These are phyloP conservation scores for Amphichorda felina DNA, from an alignment of 2,329 filamentous ascomycete genomes.

Conservation along the genomic window DNA sequence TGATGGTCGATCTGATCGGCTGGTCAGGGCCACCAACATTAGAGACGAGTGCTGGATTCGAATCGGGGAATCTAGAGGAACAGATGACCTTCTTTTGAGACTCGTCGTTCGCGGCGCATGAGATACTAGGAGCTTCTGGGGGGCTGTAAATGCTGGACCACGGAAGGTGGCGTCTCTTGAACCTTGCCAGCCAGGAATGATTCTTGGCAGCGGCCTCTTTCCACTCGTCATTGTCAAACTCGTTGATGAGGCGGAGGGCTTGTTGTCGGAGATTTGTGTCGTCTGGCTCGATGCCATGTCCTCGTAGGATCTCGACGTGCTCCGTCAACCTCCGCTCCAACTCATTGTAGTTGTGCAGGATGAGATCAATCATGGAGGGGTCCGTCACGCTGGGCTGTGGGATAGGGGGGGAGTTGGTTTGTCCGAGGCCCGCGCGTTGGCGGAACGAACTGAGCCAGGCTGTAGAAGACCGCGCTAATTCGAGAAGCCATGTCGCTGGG, in stretches of 20 bases:
- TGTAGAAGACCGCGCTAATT: conserved; percentile 7
- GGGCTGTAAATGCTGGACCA: conserved; percentile 1
- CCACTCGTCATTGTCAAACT: conserved; percentile 7
- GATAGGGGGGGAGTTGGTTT: background rate
- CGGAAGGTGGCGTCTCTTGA: conserved; percentile 10
- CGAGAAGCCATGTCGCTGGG: conserved; percentile 12
- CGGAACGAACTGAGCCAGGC: conserved; percentile 11
- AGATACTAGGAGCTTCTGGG: background rate
- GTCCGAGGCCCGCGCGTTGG: conserved; percentile 6
- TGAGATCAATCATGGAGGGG: conserved; percentile 3
- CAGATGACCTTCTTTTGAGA: too few species aligned
- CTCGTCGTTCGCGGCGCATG: too few species aligned
- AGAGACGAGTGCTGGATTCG: background rate
- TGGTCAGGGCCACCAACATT: background rate
- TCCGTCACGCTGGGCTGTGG: too few species aligned
- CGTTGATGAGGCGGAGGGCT: conserved; percentile 8
- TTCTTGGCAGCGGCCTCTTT: conserved; percentile 9
- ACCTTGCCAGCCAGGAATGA: conserved; percentile 10
- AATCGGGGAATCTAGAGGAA: too few species aligned
- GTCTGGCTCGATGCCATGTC: conserved; percentile 8
- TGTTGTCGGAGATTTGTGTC: conserved; percentile 10
- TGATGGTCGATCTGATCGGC: background rate
- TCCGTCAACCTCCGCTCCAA: conserved; percentile 8
- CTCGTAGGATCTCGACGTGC: conserved; percentile 8
- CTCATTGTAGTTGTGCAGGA: conserved; percentile 10